Evolutionary conservation across 2,329 filamentous ascomycete species (phyloP).

Genomic region (Penicillium paneum): DNA sequence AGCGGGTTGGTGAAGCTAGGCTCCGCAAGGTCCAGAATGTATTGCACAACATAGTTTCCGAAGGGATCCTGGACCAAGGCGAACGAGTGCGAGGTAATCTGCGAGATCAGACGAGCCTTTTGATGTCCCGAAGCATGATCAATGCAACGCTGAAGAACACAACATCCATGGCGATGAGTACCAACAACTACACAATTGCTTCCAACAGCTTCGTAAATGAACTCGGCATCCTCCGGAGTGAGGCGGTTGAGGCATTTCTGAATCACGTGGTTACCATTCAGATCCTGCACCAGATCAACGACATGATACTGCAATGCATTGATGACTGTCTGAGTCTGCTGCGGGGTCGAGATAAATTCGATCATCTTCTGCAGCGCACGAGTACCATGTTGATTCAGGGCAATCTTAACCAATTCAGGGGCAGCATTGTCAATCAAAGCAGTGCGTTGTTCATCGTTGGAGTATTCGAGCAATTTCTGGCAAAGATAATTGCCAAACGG

Average conservation of each 20-base stretch:
- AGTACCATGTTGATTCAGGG: conserved; percentile 94
- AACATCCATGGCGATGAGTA: conserved; percentile 96
- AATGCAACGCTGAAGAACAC: conserved; percentile 95
- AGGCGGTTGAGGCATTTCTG: conserved; percentile 98
- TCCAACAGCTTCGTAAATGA: conserved; percentile 95
- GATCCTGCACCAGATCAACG: conserved; percentile 90
- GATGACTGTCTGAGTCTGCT: conserved; percentile 85
- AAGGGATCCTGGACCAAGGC: conserved; percentile 93
- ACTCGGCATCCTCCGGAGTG: conserved; percentile 76
- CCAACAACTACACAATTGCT: conserved; percentile 83
- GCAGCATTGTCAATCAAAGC: conserved; percentile 87
- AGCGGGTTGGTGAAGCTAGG: conserved; percentile 83
- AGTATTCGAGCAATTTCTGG: conserved; percentile 95
- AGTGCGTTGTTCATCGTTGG: conserved; percentile 92
- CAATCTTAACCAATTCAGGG: conserved; percentile 84
- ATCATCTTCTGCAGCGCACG: conserved; percentile 99
- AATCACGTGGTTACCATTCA: conserved; percentile 98
- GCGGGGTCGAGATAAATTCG: conserved; percentile 82
- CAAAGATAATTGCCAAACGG: conserved; percentile 99
- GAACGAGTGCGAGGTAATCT: conserved; percentile 86
- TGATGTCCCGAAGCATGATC: conserved; percentile 91
- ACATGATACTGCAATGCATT: conserved; percentile 77
- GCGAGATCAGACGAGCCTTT: conserved; percentile 77
- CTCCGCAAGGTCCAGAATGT: conserved; percentile 93
- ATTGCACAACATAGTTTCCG: conserved; percentile 98